Percentiles rank a stretch among this genome's conserved stretches.
phyloP scores from a whole-genome alignment of 2,329 filamentous ascomycete genomes.

The Setomelanomma holmii region DNA sequence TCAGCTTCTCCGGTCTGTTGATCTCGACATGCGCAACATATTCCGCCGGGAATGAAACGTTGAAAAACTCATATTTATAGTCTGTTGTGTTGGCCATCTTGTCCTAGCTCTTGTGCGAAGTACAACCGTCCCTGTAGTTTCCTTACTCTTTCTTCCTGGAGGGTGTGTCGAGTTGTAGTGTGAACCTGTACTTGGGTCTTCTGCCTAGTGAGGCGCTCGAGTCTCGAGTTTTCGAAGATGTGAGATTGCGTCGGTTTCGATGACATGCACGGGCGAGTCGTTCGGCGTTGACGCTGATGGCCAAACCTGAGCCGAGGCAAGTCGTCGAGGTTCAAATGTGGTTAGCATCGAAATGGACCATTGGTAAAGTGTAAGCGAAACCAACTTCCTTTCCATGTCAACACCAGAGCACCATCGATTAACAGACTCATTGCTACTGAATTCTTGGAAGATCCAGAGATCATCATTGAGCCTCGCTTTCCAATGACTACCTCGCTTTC shows the following conservation, averaged over 20 bases:
- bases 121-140: not conserved
- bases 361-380: not conserved
- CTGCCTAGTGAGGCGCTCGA: not conserved
- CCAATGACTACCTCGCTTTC: too few species aligned
- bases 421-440: too few species aligned
- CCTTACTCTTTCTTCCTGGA: conserved; percentile 15
- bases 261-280: conserved; percentile 24
- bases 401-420: not conserved
- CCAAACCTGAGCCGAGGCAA: conserved; percentile 14
- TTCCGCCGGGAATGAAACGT: conserved; percentile 72
- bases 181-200: not conserved
- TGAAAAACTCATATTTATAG: conserved; percentile 70
- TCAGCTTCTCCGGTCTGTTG: conserved; percentile 84
- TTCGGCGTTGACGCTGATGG: conserved; percentile 19
- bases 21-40: conserved; percentile 92
- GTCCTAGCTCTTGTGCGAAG: not conserved
- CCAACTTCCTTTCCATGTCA: not conserved
- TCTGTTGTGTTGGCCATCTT: conserved; percentile 33
- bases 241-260: conserved; percentile 6
- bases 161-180: not conserved
- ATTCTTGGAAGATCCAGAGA: too few species aligned
- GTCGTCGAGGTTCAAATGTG: conserved; percentile 4
- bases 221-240: not conserved
- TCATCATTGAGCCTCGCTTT: too few species aligned
- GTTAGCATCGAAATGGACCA: conserved; percentile 3